Percentiles rank a stretch among this genome's conserved stretches.
These are phyloP conservation scores for Bombardia bombarda DNA, from an alignment of 495 filamentous ascomycete species.

Conservation along the genomic window DNA sequence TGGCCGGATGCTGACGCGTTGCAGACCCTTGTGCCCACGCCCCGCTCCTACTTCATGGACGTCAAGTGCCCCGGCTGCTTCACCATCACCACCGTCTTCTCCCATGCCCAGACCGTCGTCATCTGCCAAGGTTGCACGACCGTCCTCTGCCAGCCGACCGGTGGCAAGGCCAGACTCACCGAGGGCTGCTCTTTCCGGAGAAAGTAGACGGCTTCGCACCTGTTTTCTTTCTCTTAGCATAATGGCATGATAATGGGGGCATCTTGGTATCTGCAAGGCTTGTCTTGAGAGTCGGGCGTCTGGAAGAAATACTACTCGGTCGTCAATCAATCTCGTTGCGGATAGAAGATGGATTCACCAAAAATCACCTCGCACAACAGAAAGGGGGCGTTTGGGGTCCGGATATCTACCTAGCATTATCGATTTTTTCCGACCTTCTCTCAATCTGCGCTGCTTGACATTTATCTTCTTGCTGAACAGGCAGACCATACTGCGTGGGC, in stretches of 20 bases:
- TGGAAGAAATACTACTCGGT: conserved; percentile 32
- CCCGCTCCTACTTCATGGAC: conserved; percentile 99
- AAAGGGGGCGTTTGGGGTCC: conserved; percentile 61
- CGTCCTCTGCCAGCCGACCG: conserved; percentile 95
- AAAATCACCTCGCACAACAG: conserved; percentile 39
- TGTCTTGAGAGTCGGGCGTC: conserved; percentile 39
- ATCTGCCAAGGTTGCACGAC: conserved; percentile 98
- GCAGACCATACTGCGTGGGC: conserved; percentile 43
- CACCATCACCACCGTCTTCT: conserved; percentile 99
- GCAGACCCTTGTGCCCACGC: conserved; percentile 86
- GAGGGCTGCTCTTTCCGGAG: conserved; percentile 99
- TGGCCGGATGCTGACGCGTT: conserved; percentile 12
- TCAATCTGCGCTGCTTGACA: conserved; percentile 26
- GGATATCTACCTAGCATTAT: conserved; percentile 83
- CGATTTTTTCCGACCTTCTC: conserved; percentile 34
- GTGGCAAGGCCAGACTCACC: conserved; percentile 90
- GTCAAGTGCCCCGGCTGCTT: conserved; percentile 99
- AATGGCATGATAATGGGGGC: conserved; percentile 32
- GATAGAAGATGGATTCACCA: conserved; percentile 71
- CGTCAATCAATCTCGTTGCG: conserved; percentile 43
- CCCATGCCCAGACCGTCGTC: conserved; percentile 98
- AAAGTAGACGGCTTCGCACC: conserved; percentile 67
- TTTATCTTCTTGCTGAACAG: conserved; percentile 25
- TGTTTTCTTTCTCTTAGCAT: conserved; percentile 41
- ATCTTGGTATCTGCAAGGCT: conserved; percentile 46